A percentile compares a stretch with the other conserved stretches of the same genome.
Conservation (phyloP, 495 filamentous ascomycete species). For the Neurospora sp. region DNA sequence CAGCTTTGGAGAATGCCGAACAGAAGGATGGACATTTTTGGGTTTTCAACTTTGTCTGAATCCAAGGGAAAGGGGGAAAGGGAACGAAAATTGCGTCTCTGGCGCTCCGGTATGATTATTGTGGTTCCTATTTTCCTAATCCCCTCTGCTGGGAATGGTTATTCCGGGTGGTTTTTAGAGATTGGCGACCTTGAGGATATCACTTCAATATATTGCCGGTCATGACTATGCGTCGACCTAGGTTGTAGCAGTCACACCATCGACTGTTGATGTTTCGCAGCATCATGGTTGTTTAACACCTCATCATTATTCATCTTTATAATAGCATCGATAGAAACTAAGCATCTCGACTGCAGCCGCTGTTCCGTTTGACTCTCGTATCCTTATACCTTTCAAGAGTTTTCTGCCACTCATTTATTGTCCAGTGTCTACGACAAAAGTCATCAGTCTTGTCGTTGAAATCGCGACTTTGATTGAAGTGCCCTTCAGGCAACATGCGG, state of each 20-base stretch:
- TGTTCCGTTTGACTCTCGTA: background rate
- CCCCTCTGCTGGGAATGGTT: background rate
- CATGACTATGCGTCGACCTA: background rate
- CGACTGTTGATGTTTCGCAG: background rate
- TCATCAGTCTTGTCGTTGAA: background rate
- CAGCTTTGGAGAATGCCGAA: background rate
- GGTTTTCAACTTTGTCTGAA: background rate
- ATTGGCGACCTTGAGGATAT: background rate
- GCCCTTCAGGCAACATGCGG: background rate
- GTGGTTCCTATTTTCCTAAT: background rate
- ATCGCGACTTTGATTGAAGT: background rate
- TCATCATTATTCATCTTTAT: background rate
- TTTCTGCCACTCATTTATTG: background rate
- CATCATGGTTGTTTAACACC: background rate
- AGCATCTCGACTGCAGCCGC: background rate
- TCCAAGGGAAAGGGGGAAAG: background rate
- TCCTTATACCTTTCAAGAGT: background rate
- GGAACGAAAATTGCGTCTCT: background rate
- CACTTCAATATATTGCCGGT: background rate
- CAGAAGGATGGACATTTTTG: background rate
- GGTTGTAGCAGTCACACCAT: too few relatives aligned
- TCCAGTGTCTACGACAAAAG: background rate
- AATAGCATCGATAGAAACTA: background rate
- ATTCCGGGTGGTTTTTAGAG: background rate
- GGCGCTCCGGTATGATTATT: background rate